A percentile compares a stretch with the other conserved stretches of the same genome.
phyloP scores from a whole-genome alignment of 805 yeast genomes.

The Metschnikowia hibisci region DNA sequence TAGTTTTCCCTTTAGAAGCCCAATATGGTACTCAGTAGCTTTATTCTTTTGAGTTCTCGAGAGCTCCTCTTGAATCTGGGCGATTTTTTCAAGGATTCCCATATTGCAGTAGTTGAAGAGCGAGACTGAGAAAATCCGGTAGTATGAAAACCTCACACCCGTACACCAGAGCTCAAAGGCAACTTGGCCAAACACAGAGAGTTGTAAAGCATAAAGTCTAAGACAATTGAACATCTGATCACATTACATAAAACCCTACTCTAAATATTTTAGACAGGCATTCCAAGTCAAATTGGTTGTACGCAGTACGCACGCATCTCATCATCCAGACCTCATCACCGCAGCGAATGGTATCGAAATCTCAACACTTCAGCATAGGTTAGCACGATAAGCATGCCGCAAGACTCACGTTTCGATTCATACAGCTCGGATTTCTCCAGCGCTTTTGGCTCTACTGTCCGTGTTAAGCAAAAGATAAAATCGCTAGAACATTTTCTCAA shows the following conservation, averaged over 20 bases:
- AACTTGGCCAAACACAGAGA: background rate
- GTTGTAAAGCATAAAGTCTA: background rate
- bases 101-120: conserved; percentile 5
- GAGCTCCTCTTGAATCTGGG: conserved; percentile 88
- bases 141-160: conserved; percentile 6
- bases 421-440: conserved; percentile 16
- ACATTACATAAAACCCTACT: too few species aligned
- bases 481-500: conserved; percentile 72
- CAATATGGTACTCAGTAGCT: conserved; percentile 96
- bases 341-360: background rate
- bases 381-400: conserved; percentile 9
- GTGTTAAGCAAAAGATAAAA: conserved; percentile 76
- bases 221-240: too few species aligned
- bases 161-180: conserved; percentile 8
- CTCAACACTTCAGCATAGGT: background rate
- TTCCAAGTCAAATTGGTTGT: background rate
- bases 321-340: conserved; percentile 2
- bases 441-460: conserved; percentile 18
- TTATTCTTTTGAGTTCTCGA: conserved; percentile 94
- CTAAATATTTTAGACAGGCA: too few species aligned
- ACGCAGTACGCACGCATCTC: conserved; percentile 4
- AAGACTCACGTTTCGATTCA: conserved; percentile 10
- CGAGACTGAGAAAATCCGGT: background rate
- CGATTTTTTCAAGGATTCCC: conserved; percentile 60
- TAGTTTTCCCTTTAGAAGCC: conserved; percentile 87